phyloP scores from a whole-genome alignment of 805 yeast species.

The Teunomyces lycoperdinae region DNA sequence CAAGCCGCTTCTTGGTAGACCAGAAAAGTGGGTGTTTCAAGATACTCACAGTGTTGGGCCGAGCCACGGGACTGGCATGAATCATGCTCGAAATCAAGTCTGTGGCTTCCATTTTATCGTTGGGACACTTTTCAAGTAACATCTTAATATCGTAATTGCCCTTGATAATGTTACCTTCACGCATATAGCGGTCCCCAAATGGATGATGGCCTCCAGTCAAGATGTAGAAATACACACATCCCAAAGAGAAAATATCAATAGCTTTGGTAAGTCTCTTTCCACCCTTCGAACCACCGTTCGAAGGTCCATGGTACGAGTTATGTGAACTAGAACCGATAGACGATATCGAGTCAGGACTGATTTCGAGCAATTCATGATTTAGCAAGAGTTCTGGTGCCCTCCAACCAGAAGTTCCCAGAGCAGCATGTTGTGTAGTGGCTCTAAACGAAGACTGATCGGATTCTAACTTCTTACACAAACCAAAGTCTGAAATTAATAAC shows the following conservation, averaged over 20 bases:
- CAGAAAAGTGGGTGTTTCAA: constrained; percentile 89
- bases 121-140: constrained; percentile 40
- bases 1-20: constrained; percentile 69
- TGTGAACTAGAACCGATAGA: constrained; percentile 19
- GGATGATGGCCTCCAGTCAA: constrained; percentile 86
- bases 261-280: constrained; percentile 74
- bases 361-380: constrained; percentile 34
- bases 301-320: constrained; percentile 10
- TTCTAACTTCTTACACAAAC: constrained; percentile 88
- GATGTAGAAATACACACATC: constrained; percentile 90
- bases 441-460: constrained; percentile 90
- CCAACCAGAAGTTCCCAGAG: constrained; percentile 96
- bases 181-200: constrained; percentile 83
- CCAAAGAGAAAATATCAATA: constrained; percentile 90
- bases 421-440: constrained; percentile 89
- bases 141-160: constrained; percentile 52
- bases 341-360: constrained; percentile 37
- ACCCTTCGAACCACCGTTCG: constrained; percentile 2
- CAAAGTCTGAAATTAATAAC: constrained; percentile 89
- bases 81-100: constrained; percentile 78
- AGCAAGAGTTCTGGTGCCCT: constrained; percentile 87
- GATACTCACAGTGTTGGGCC: constrained; percentile 71
- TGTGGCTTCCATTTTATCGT: constrained; percentile 59
- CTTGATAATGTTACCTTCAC: constrained; percentile 86
- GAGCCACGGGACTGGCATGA: constrained; percentile 53